A percentile compares a stretch with the other conserved stretches of the same genome.
These are phyloP conservation scores for Chalciporus sp. DNA, from an alignment of 1,284 basidiomycete genomes.

Conservation along the genomic window DNA sequence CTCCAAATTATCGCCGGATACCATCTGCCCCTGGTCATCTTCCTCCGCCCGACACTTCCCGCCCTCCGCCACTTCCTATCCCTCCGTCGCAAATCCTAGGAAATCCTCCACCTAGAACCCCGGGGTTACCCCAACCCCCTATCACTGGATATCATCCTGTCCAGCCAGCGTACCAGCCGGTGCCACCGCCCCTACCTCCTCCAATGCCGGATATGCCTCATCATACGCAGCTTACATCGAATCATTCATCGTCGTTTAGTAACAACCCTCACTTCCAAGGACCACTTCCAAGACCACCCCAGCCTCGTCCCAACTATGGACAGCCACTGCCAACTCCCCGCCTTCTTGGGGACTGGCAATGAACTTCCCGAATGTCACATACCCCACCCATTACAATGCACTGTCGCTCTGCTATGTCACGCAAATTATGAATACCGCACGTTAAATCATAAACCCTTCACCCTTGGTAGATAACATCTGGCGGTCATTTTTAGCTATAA, in stretches of 20 bases:
- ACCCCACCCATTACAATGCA: constrained; percentile 7
- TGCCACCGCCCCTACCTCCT: constrained; percentile 37
- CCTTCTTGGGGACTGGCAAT: constrained; percentile 30
- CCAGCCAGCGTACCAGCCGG: constrained; percentile 40
- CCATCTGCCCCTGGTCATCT: constrained; percentile 31
- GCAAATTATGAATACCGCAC: constrained; percentile 12
- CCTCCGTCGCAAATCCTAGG: constrained; percentile 30
- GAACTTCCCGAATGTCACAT: constrained; percentile 13
- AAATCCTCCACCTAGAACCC: constrained; percentile 30
- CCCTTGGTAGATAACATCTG: constrained; percentile 1
- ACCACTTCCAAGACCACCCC: constrained; percentile 45
- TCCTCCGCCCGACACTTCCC: constrained; percentile 23
- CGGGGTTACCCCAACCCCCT: constrained; percentile 45
- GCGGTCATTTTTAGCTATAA: constrained; percentile 8
- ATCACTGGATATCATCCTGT: constrained; percentile 30
- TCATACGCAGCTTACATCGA: constrained; percentile 32
- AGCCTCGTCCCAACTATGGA: constrained; percentile 26
- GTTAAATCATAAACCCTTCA: constrained; percentile 7
- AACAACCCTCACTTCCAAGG: constrained; percentile 42
- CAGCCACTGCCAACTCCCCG: constrained; percentile 30
- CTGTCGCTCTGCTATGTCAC: constrained; percentile 13
- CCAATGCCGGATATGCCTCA: constrained; percentile 31
- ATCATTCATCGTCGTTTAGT: constrained; percentile 27
- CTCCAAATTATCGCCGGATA: constrained; percentile 29
- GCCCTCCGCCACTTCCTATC: constrained; percentile 31